Evolutionary conservation across 495 filamentous ascomycete species (phyloP).

Genomic region (Podospora appendiculata): DNA sequence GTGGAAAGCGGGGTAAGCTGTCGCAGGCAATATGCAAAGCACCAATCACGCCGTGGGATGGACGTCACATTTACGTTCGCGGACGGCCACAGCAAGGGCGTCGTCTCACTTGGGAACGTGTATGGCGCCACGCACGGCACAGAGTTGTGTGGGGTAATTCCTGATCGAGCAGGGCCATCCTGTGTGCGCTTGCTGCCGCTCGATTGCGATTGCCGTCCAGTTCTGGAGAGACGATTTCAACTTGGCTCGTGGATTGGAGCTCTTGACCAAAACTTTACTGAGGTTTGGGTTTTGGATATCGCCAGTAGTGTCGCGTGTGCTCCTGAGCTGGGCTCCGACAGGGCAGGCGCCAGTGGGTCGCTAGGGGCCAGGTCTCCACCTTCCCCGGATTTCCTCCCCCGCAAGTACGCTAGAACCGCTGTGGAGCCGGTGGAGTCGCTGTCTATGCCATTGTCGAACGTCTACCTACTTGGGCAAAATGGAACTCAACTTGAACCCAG

Average conservation of each 20-base stretch:
- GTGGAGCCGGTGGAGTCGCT: slow-evolving; percentile 11
- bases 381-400: slow-evolving; percentile 24
- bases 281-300: no score
- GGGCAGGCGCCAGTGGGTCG: slow-evolving; percentile 6
- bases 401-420: slow-evolving; percentile 7
- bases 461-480: not conserved
- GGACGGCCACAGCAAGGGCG: not conserved
- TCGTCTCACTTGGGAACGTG: slow-evolving; percentile 5
- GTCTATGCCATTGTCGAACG: not conserved
- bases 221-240: no score
- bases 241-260: no score
- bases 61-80: slow-evolving; percentile 19
- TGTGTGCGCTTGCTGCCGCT: no score
- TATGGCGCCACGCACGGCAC: slow-evolving; percentile 12
- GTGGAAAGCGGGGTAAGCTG: slow-evolving; percentile 25
- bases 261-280: no score
- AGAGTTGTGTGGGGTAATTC: no score
- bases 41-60: slow-evolving; percentile 19
- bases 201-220: no score
- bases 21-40: slow-evolving; percentile 17
- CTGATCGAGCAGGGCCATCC: no score
- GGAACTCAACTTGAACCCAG: no score
- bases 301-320: no score
- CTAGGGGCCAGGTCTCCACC: not conserved
- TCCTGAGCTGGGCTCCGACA: not conserved